Base-by-base conservation (phyloP, 371 early-diverging fungal species). In the Mortierella sp. region DNA sequence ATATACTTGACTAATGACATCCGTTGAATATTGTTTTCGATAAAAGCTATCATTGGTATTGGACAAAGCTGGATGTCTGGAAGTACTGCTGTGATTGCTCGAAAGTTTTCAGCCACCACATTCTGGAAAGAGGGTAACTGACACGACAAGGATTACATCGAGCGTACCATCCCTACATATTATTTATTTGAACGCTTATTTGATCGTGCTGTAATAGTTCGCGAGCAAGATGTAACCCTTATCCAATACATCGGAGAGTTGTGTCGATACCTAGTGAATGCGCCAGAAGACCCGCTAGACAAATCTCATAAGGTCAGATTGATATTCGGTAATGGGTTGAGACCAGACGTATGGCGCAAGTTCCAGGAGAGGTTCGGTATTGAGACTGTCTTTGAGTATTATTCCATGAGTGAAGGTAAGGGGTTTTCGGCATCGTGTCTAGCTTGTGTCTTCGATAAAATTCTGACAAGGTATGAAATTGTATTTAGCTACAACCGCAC, bases 261-360 rank as follows among this genome's bases (percentile, higher is more conserved):
- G 29, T 90, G 90, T 72, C 83, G 92, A 66, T 93, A 92, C 70
- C 79, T 93, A 23, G 56, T 89, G 23, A 76, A 84, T 49, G 86
- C 84, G n/a, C 89, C 90, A 0, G 74, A 84, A 7, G 49, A 75
- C 26, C 84, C 89, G 4, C 51, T 77, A n/a, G 93, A 92, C 57
- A 83, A 82, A 34, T 70, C 81, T 32, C 84, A 89, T 70, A 66
- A 75, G 12, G 83, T 90, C 32, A 83, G 86, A 15, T 61, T 90
- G 34, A 86, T 85, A 19, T 88, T 89, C 68, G 93, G 93, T 32
- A 93, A 93, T 70, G 93, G 93, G 6, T 85, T 93, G 75, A 83
- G 91, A 2, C 85, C 88, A n/a, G 93, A 93, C 58, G 82, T 92
- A 10, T 93, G 93, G 92, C 62, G 66, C 45, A 75, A 75, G 29